Percentiles rank a stretch among this genome's conserved stretches.
Evolutionary conservation across 257 asterid genomes (phyloP).

Genomic region (Sherardia arvensis): DNA sequence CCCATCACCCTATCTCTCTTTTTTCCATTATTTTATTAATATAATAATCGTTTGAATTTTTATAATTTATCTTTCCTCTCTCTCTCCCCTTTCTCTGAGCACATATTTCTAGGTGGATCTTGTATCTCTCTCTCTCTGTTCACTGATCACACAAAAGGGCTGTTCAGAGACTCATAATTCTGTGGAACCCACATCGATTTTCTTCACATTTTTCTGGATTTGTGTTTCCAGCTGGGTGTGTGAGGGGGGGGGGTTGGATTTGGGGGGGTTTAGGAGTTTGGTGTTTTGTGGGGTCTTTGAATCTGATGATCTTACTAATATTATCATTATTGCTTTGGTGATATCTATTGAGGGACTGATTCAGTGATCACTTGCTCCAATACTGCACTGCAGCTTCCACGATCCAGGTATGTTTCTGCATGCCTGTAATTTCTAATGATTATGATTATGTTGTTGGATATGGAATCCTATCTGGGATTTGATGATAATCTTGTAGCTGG

Average conservation of each 20-base stretch:
- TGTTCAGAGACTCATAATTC: slow-evolving; percentile 4
- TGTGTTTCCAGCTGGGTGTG: slow-evolving; percentile 7
- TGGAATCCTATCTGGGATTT: slow-evolving; percentile 1
- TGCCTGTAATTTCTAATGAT: background rate
- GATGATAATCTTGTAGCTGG: background rate
- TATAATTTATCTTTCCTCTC: background rate
- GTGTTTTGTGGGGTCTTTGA: slow-evolving; percentile 8
- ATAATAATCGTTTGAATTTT: background rate
- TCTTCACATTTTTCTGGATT: slow-evolving; percentile 5
- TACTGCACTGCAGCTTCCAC: slow-evolving; percentile 21
- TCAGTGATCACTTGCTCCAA: slow-evolving; percentile 22
- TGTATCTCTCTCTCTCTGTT: slow-evolving; percentile 12
- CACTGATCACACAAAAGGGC: slow-evolving; percentile 18
- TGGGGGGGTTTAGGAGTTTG: slow-evolving; percentile 12
- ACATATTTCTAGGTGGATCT: slow-evolving; percentile 21
- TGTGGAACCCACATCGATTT: background rate
- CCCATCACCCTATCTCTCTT: slow-evolving; percentile 3
- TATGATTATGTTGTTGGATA: too few species aligned
- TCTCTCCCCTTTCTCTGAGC: background rate
- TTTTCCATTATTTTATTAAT: background rate
- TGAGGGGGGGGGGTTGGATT: slow-evolving; percentile 5
- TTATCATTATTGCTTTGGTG: slow-evolving; percentile 1
- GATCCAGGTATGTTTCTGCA: slow-evolving; percentile 24
- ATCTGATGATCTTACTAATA: slow-evolving; percentile 9
- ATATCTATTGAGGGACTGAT: slow-evolving; percentile 23